These are phyloP conservation scores for Entrophospora sp. DNA, from an alignment of 192 early-diverging fungal species.

Conservation along the genomic window DNA sequence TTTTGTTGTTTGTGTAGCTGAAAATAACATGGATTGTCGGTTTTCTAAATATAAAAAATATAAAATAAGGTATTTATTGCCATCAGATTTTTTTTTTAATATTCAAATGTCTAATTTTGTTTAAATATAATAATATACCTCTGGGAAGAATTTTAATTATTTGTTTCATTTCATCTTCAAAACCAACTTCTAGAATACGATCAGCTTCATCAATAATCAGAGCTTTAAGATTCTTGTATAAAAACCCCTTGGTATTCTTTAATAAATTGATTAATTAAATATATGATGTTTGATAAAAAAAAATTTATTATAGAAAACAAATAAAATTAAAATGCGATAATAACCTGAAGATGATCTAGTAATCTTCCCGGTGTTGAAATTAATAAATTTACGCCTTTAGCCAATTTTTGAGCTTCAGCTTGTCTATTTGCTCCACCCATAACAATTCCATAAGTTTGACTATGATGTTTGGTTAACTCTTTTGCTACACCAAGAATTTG, in stretches of 20 bases:
- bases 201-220: constrained; percentile 97
- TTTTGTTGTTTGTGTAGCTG: constrained; percentile 98
- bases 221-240: constrained; percentile 89
- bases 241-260: constrained; percentile 91
- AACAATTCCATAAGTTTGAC: constrained; percentile 96
- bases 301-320: background rate
- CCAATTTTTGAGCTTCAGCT: constrained; percentile 91
- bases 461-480: constrained; percentile 88
- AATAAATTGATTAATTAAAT: background rate
- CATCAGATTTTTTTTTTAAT: too few species aligned
- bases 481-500: constrained; percentile 99
- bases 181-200: constrained; percentile 95
- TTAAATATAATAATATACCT: constrained; percentile 34
- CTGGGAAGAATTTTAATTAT: constrained; percentile 90
- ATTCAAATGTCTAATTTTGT: too few species aligned
- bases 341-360: constrained; percentile 92
- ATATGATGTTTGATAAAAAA: background rate
- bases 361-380: constrained; percentile 95
- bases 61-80: background rate
- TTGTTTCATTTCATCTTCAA: constrained; percentile 98
- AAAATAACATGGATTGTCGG: constrained; percentile 98
- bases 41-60: constrained; percentile 36
- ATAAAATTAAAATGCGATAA: background rate
- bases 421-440: constrained; percentile 97
- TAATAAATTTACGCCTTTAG: constrained; percentile 92